These are phyloP conservation scores for Debaryomyces psychrophilus DNA, from an alignment of 1,139 yeast genomes.

Conservation along the genomic window DNA sequence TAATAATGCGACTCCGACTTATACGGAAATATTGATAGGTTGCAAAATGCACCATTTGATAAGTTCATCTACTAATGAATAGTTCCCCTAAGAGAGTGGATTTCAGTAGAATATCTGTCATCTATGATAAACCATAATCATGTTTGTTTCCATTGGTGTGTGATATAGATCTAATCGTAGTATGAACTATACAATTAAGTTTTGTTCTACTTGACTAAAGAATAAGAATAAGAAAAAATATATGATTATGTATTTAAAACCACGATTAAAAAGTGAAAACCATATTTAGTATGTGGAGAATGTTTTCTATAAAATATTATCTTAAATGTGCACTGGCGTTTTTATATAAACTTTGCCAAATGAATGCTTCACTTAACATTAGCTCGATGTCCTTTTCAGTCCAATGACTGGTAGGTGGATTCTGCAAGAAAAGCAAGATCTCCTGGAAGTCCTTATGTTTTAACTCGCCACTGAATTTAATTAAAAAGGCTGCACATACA, in stretches of 20 bases:
- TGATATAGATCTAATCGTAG: too few species aligned
- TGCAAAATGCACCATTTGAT: too few species aligned
- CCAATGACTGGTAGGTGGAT: conserved; percentile 87
- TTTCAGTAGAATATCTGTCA: too few species aligned
- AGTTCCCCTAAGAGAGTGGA: neutral
- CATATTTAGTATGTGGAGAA: neutral
- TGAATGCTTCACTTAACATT: conserved; percentile 90
- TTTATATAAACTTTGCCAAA: conserved; percentile 92
- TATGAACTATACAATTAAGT: too few species aligned
- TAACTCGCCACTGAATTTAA: conserved; percentile 79
- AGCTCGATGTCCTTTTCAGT: conserved; percentile 87
- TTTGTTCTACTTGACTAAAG: too few species aligned
- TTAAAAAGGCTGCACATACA: conserved; percentile 96
- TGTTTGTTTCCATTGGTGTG: too few species aligned
- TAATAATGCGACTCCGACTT: conserved; percentile 7
- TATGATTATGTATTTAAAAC: neutral
- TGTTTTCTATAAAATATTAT: conserved; percentile 10
- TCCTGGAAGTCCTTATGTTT: conserved; percentile 94
- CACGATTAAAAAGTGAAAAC: neutral
- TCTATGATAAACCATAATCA: too few species aligned
- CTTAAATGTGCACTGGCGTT: conserved; percentile 84
- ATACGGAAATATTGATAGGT: neutral
- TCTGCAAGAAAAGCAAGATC: conserved; percentile 84
- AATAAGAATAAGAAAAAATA: neutral
- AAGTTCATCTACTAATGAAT: too few species aligned